phyloP scores from a whole-genome alignment of 208 protist species.

The Trichomonas vaginalis region DNA sequence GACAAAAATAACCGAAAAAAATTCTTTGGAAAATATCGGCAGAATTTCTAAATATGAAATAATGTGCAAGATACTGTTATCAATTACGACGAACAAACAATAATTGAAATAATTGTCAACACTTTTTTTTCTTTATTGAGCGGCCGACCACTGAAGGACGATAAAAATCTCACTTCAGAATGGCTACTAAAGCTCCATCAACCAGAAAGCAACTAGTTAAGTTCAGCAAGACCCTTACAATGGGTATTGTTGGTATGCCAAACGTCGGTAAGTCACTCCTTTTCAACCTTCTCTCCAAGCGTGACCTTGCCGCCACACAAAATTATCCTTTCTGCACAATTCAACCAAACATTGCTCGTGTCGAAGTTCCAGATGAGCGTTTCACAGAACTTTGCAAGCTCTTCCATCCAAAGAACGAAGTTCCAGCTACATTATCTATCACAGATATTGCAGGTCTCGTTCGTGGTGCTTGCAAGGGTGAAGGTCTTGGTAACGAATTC shows the following conservation, averaged over 20 bases:
- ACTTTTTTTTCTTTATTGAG: no score
- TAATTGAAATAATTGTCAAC: no score
- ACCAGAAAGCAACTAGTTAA: neutral
- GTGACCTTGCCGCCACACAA: neutral
- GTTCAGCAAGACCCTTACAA: constrained; percentile 27
- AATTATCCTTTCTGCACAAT: constrained; percentile 36
- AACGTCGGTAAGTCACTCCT: constrained; percentile 44
- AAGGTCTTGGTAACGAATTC: constrained; percentile 38
- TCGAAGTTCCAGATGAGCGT: constrained; percentile 26
- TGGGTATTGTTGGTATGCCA: constrained; percentile 42
- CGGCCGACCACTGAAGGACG: neutral
- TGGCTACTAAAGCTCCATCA: neutral
- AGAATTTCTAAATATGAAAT: no score
- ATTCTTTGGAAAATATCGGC: no score
- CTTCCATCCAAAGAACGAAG: neutral
- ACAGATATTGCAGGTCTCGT: constrained; percentile 40
- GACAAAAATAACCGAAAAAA: no score
- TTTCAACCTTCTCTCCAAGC: constrained; percentile 36
- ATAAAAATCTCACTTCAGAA: neutral
- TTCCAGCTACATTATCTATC: constrained; percentile 22
- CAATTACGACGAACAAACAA: no score
- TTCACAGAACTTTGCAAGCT: constrained; percentile 14
- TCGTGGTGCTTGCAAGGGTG: constrained; percentile 29
- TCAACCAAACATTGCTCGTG: constrained; percentile 20
- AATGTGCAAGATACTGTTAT: no score